Evolutionary conservation across 1,284 basidiomycete species (phyloP).

Genomic region (Lentinula novae-zelandiae): DNA sequence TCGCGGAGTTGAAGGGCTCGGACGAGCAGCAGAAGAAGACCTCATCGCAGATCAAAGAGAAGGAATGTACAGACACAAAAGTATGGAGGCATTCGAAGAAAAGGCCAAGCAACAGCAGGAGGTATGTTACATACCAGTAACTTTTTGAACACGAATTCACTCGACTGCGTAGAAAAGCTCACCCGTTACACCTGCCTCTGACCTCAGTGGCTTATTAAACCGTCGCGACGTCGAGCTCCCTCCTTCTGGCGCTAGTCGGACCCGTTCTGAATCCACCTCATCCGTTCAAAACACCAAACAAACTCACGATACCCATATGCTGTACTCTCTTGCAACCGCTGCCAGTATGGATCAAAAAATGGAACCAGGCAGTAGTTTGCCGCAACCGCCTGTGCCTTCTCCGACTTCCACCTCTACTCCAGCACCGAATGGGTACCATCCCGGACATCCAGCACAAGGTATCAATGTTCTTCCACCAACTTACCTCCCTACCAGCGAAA

Average conservation of each 20-base stretch:
- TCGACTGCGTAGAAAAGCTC: neutral
- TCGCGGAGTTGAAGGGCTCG: slow-evolving; percentile 15
- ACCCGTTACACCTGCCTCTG: neutral
- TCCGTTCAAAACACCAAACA: slow-evolving; percentile 2
- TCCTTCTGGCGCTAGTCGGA: neutral
- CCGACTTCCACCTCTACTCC: neutral
- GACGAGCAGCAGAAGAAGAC: slow-evolving; percentile 15
- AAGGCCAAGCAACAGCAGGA: slow-evolving; percentile 4
- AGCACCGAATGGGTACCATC: slow-evolving; percentile 2
- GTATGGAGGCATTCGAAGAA: slow-evolving; percentile 12
- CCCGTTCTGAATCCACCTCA: slow-evolving; percentile 3
- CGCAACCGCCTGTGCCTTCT: neutral
- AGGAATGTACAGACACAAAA: slow-evolving; percentile 17
- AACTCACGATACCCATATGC: slow-evolving; percentile 14
- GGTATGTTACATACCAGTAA: neutral
- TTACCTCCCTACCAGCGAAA: neutral
- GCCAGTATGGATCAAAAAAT: slow-evolving; percentile 16
- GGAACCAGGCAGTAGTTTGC: neutral
- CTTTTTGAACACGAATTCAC: neutral
- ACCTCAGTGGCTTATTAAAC: neutral
- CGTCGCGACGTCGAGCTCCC: neutral
- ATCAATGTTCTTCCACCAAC: neutral
- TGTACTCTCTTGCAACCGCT: slow-evolving; percentile 16
- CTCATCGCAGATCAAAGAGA: slow-evolving; percentile 15
- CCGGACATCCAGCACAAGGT: neutral